Percentiles rank a stretch among this genome's conserved stretches.
Evolutionary conservation across 441 rosid species (phyloP).

Genomic region (Adansonia rubrostipa): DNA sequence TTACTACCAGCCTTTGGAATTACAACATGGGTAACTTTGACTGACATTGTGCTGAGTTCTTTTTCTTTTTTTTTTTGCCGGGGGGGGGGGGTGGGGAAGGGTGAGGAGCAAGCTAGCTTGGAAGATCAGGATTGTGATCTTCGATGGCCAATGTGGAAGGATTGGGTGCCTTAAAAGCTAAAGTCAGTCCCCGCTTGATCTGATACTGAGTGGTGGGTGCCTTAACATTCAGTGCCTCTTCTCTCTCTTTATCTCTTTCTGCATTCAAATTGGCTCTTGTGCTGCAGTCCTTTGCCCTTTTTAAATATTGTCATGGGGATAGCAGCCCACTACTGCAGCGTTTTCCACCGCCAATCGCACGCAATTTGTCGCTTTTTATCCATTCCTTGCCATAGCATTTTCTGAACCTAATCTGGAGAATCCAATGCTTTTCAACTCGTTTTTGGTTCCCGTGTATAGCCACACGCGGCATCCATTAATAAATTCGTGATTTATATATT

Average conservation of each 20-base stretch:
- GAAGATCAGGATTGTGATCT: slow-evolving; percentile 32
- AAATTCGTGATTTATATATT: too few relatives aligned
- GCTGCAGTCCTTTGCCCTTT: neutral
- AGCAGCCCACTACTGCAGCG: slow-evolving; percentile 21
- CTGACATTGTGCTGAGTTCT: neutral
- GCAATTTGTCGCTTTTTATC: neutral
- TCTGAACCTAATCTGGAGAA: slow-evolving; percentile 25
- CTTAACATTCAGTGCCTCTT: neutral
- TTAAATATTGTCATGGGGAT: neutral
- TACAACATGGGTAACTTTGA: too few relatives aligned
- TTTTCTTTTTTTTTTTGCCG: too few relatives aligned
- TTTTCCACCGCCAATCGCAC: slow-evolving; percentile 39
- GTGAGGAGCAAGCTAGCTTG: slow-evolving; percentile 21
- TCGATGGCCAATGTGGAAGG: slow-evolving; percentile 38
- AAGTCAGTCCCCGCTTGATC: slow-evolving; percentile 42
- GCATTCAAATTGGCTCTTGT: slow-evolving; percentile 30
- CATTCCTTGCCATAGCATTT: slow-evolving; percentile 19
- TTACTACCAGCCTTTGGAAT: too few relatives aligned
- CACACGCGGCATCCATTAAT: slow-evolving; percentile 21
- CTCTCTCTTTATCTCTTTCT: neutral
- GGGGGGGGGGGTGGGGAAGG: too few relatives aligned
- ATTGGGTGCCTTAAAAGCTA: slow-evolving; percentile 37
- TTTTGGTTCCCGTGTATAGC: slow-evolving; percentile 8
- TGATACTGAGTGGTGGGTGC: slow-evolving; percentile 12
- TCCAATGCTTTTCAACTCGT: slow-evolving; percentile 19